Evolutionary conservation across 2,329 filamentous ascomycete species (phyloP).

Genomic region (Metarhizium sp.): DNA sequence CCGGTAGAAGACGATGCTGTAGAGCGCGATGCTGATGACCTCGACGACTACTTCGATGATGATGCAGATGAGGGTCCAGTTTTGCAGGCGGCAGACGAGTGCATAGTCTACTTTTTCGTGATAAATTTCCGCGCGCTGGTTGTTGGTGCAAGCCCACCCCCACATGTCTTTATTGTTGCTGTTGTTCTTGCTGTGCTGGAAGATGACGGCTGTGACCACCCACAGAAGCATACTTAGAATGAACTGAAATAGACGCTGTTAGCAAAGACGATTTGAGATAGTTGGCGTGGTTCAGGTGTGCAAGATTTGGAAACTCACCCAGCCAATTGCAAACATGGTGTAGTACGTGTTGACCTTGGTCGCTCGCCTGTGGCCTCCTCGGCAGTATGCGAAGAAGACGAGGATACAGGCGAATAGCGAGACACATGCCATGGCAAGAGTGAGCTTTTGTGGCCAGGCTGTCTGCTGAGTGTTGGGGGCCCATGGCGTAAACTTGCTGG

Average conservation of each 20-base stretch:
- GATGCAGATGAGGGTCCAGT: conserved; percentile 93
- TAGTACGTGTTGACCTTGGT: conserved; percentile 95
- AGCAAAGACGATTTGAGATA: background rate
- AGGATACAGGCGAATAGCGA: conserved; percentile 71
- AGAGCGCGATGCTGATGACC: conserved; percentile 82
- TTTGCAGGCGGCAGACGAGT: conserved; percentile 83
- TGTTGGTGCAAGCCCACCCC: conserved; percentile 96
- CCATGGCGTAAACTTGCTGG: conserved; percentile 82
- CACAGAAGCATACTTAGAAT: conserved; percentile 89
- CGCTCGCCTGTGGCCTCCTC: conserved; percentile 76
- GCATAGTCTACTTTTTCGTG: conserved; percentile 75
- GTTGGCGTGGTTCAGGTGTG: background rate
- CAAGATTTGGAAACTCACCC: conserved; percentile 31
- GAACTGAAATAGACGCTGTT: conserved; percentile 43
- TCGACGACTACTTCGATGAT: conserved; percentile 95
- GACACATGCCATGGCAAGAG: conserved; percentile 69
- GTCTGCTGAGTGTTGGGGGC: conserved; percentile 56
- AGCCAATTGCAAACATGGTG: conserved; percentile 83
- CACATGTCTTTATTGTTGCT: conserved; percentile 77
- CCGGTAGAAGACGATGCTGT: conserved; percentile 92
- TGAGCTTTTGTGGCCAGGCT: conserved; percentile 79
- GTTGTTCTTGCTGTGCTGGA: conserved; percentile 69
- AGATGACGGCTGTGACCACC: conserved; percentile 73
- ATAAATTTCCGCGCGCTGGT: conserved; percentile 70
- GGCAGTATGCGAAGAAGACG: conserved; percentile 80